Conservation (phyloP, 768 basidiomycete genomes). For the Multifurca ochricompacta region DNA sequence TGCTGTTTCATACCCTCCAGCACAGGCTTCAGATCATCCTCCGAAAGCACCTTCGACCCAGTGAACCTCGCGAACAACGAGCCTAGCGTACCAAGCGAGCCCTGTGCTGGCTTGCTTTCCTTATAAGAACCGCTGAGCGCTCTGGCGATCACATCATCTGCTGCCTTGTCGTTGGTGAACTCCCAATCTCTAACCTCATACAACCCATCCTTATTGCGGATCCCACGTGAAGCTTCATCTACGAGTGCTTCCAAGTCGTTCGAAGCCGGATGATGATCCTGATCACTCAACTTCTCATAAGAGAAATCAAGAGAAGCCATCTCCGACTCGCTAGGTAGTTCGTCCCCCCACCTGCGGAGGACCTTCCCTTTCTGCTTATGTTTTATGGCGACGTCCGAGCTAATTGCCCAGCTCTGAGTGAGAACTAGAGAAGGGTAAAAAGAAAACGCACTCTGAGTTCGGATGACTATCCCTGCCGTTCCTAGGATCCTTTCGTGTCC, state of each 20-base stretch:
- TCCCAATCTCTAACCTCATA: slow-evolving; percentile 86
- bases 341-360: slow-evolving; percentile 90
- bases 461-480: slow-evolving; percentile 55
- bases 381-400: slow-evolving; percentile 47
- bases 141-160: slow-evolving; percentile 49
- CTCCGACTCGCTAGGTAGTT: slow-evolving; percentile 70
- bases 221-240: slow-evolving; percentile 69
- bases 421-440: neutral
- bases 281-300: slow-evolving; percentile 37
- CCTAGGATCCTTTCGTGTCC: slow-evolving; percentile 41
- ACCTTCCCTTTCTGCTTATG: slow-evolving; percentile 52
- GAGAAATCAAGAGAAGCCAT: slow-evolving; percentile 94
- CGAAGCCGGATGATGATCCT: slow-evolving; percentile 29
- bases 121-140: slow-evolving; percentile 41
- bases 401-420: slow-evolving; percentile 22
- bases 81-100: slow-evolving; percentile 58
- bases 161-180: slow-evolving; percentile 40
- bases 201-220: slow-evolving; percentile 58
- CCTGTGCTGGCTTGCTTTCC: slow-evolving; percentile 27
- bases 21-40: slow-evolving; percentile 80
- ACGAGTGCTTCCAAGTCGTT: slow-evolving; percentile 54
- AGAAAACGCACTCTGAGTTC: slow-evolving; percentile 58
- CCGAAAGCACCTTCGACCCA: slow-evolving; percentile 73
- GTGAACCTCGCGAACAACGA: slow-evolving; percentile 81
- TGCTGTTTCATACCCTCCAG: slow-evolving; percentile 95